Evolutionary conservation across 805 yeast species (phyloP), one percentile per base, ranked within the genome.

Genomic region (Candida odintsovae): DNA sequence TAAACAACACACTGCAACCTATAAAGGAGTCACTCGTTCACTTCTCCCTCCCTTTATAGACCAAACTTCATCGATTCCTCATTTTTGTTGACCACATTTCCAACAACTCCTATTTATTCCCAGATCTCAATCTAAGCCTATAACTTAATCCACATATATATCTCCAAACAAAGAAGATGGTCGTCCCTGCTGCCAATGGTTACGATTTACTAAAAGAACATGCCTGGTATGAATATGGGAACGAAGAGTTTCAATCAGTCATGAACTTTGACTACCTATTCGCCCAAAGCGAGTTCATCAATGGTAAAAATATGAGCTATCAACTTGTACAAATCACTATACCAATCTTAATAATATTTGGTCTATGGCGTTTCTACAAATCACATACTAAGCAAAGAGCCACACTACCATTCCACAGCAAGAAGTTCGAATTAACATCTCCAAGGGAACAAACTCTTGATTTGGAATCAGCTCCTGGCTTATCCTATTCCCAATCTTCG

Each of bases 221-320:
- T 41, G 64, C 64, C n/a, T 58, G 52, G 48, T 49, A 53, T 19
- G 63, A 61, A 28, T 53, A 45, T 23, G 58, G 58, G 7, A 41
- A 41, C 37, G 40, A 48, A n/a, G 35, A 28, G n/a, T 48, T 46
- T 9, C 46, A 49, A 31, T 50, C 53, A n/a, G 38, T 48, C 23
- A 36, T 48, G 29, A 44, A 53, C 38, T 55, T 51, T 37, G 58
- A 55, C 42, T 55, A 55, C 43, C 2, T n/a, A 3, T 35, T 53
- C 37, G 55, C 49, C 10, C 12, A 33, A 5, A 40, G 42, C 22
- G 29, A 47, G 12, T 43, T 40, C 19, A 21, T 45, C 25, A 13
- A 38, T 11, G 23, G 23, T 9, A 13, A 19, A 13, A 19, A 31
- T 29, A 33, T 33, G 36, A 33, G 13, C 8, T 33, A 33, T 33